Conservation (phyloP, 192 early-diverging fungal species). For the Coemansia sp. region DNA sequence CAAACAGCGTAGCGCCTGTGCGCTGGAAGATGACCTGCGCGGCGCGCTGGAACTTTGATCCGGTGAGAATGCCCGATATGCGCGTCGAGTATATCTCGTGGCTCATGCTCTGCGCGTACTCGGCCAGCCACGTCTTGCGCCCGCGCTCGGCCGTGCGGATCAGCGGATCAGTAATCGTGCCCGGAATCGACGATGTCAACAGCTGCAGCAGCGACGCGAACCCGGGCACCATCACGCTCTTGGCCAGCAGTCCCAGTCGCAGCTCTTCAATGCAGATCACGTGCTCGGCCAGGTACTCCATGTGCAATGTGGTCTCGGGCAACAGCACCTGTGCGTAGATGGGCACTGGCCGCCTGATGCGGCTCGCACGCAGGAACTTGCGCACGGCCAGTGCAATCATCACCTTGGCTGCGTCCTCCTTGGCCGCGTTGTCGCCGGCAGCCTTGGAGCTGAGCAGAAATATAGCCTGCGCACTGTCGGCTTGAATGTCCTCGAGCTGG, state of each 20-base stretch:
- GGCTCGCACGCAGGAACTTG: slow-evolving; percentile 57
- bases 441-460: slow-evolving; percentile 63
- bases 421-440: slow-evolving; percentile 46
- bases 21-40: slow-evolving; percentile 60
- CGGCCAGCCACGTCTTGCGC: slow-evolving; percentile 56
- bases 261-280: slow-evolving; percentile 74
- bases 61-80: slow-evolving; percentile 51
- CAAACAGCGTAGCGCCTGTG: slow-evolving; percentile 63
- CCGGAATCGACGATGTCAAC: slow-evolving; percentile 66
- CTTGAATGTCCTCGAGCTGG: slow-evolving; percentile 56
- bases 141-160: slow-evolving; percentile 24
- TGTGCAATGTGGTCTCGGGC: slow-evolving; percentile 70
- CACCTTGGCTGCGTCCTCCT: slow-evolving; percentile 68
- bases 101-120: slow-evolving; percentile 61
- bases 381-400: slow-evolving; percentile 71
- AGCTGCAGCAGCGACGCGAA: slow-evolving; percentile 68
- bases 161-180: slow-evolving; percentile 47
- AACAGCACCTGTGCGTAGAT: slow-evolving; percentile 65
- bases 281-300: slow-evolving; percentile 69
- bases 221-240: slow-evolving; percentile 68
- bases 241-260: slow-evolving; percentile 67
- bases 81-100: slow-evolving; percentile 66
- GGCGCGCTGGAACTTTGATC: slow-evolving; percentile 57
- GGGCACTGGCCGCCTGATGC: slow-evolving; percentile 21
- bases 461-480: slow-evolving; percentile 56